phyloP scores from a whole-genome alignment of 345 rosid genomes.

The Citrus glauca region DNA sequence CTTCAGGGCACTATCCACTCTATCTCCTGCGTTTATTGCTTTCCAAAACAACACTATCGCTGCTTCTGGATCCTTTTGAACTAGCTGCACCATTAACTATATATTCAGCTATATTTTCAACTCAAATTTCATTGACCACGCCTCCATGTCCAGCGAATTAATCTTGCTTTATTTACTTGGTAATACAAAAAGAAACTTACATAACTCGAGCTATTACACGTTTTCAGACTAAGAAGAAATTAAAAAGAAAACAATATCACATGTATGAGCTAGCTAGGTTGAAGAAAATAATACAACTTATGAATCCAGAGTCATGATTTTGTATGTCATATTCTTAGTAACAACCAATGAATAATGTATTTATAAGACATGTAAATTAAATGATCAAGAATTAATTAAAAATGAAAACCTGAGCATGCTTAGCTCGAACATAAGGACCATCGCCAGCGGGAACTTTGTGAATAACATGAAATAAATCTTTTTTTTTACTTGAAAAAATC shows the following conservation, averaged over 20 bases:
- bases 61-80: conserved; percentile 76
- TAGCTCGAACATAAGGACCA: conserved; percentile 80
- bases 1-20: conserved; percentile 75
- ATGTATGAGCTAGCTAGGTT: not conserved
- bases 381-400: not conserved
- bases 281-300: not conserved
- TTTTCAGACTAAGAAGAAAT: no score
- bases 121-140: not conserved
- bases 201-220: no score
- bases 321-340: not conserved
- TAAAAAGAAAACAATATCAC: no score
- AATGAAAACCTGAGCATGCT: conserved; percentile 70
- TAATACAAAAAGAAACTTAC: not conserved
- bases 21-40: conserved; percentile 82
- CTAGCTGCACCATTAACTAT: conserved; percentile 40
- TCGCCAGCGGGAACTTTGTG: conserved; percentile 86
- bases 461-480: conserved; percentile 51
- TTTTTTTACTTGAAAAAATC: conserved; percentile 19
- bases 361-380: no score
- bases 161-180: not conserved
- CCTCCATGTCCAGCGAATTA: not conserved
- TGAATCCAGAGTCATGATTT: not conserved
- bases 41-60: conserved; percentile 85
- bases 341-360: not conserved
- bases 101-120: not conserved